phyloP scores from a whole-genome alignment of 331 rosid species.

The Acacia concinna region DNA sequence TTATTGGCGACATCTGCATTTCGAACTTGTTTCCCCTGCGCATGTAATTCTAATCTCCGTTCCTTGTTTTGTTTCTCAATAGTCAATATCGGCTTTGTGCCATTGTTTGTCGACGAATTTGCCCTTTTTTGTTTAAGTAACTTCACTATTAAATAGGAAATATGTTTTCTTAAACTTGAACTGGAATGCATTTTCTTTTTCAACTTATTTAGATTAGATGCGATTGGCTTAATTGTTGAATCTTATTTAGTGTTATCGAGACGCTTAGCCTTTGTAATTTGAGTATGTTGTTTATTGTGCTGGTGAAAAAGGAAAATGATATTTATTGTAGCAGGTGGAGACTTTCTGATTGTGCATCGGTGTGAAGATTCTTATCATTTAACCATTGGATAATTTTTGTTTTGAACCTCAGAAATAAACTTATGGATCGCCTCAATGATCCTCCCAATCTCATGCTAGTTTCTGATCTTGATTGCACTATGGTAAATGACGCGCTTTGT shows the following conservation, averaged over 20 bases:
- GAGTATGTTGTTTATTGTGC: neutral
- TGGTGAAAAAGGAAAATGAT: too few species aligned
- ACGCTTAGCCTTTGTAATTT: conserved; percentile 3
- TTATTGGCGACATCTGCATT: neutral
- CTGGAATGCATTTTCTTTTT: neutral
- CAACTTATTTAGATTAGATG: neutral
- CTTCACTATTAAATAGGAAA: neutral
- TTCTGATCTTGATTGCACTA: conserved; percentile 84
- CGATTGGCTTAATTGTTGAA: neutral
- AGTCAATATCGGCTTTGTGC: neutral
- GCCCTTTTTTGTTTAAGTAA: neutral
- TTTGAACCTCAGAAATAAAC: neutral
- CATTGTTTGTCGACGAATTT: neutral
- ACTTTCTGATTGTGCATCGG: neutral
- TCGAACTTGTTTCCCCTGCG: neutral
- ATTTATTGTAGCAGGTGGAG: conserved; percentile 1
- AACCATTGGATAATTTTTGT: too few species aligned
- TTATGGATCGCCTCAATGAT: conserved; percentile 60
- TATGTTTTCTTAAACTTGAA: neutral
- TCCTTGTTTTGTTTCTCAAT: neutral
- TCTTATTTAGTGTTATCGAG: neutral
- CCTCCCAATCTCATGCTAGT: conserved; percentile 74
- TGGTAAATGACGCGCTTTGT: conserved; percentile 46
- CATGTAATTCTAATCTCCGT: neutral
- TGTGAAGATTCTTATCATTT: conserved; percentile 22